Base-by-base conservation (phyloP, 2,329 filamentous ascomycete genomes). In the Ploettnerulaceae sp. region DNA sequence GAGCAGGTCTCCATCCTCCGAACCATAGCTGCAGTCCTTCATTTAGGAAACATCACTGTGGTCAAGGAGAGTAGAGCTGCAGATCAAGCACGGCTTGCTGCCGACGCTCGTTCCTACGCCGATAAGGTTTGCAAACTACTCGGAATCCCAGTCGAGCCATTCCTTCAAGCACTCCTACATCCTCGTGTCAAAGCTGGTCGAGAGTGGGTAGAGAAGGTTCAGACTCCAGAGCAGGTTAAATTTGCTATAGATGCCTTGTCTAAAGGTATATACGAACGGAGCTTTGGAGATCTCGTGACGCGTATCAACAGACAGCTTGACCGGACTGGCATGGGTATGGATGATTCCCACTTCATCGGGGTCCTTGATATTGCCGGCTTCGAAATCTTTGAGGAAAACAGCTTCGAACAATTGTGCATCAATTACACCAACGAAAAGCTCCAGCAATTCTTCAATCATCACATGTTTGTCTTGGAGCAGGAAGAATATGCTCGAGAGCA, bases 351-450 rank as follows among this genome's bases (percentile, higher is more conserved):
- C 60, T 98, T 98, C 68, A 98, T 98, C 56, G 93, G 93, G 44
- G 93, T 98, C 7, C 82, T 98, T 32, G 93, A 98, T 79, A 98
- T 98, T 67, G 94, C 94, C 54, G 93, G 93, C 51, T 98, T 98
- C 67, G 93, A 98, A 64, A 98, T 98, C 49, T 98, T 98, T 60
- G 90, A 98, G 58, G 80, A 88, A 61, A 98, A 98, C 71, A 96
- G 91, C 71, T 98, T 98, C 61, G 93, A 98, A 66, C 93, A 98
- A 67, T 77, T 98, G 5, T 98, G 93, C 72, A 98, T 98, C 76
- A 98, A 98, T 69, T 98, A 98, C 69, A 97, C 94, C 52, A 98
- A 98, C 68, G 93, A 98, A 67, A 98, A 96, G 67, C 79, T 98
- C 5, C 93, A 98, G 63, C 93, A 98, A 58, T 98, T 98, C 67